phyloP scores from a whole-genome alignment of 140 eudicot genomes.

The Bidens hawaiensis region DNA sequence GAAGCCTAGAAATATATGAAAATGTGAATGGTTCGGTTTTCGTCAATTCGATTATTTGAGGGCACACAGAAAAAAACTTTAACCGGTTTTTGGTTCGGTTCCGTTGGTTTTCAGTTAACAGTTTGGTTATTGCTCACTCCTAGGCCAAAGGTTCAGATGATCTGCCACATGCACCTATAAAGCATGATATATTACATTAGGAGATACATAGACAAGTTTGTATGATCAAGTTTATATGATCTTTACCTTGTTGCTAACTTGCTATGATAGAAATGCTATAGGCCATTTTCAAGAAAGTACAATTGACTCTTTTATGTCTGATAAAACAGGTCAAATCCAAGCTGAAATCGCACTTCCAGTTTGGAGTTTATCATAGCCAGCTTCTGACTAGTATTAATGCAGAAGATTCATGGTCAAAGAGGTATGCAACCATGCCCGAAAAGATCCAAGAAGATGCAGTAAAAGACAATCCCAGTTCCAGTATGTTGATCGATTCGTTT shows the following conservation, averaged over 20 bases:
- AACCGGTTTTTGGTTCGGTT: too few relatives aligned
- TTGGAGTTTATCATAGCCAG: conserved; percentile 27
- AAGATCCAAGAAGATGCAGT: conserved; percentile 44
- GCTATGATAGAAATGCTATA: not conserved
- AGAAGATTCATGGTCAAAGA: conserved; percentile 33
- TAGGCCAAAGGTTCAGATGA: too few relatives aligned
- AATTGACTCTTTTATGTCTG: conserved; percentile 15
- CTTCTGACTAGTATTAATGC: conserved; percentile 17
- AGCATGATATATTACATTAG: not conserved
- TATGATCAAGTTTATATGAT: too few relatives aligned
- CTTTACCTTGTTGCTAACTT: conserved; percentile 10
- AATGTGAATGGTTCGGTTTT: too few relatives aligned
- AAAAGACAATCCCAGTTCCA: conserved; percentile 41
- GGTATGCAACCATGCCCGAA: conserved; percentile 54
- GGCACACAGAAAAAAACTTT: too few relatives aligned
- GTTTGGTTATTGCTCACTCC: too few relatives aligned
- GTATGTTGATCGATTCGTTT: conserved; percentile 84
- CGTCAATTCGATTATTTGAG: too few relatives aligned
- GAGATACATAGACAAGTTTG: not conserved
- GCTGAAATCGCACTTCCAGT: conserved; percentile 31
- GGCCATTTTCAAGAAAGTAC: not conserved
- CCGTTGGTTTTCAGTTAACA: too few relatives aligned
- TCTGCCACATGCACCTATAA: not conserved
- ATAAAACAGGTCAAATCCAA: conserved; percentile 43
- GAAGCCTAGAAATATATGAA: too few relatives aligned